Base-by-base conservation (phyloP, 2,329 filamentous ascomycete species). In the Fusarium multiceps region DNA sequence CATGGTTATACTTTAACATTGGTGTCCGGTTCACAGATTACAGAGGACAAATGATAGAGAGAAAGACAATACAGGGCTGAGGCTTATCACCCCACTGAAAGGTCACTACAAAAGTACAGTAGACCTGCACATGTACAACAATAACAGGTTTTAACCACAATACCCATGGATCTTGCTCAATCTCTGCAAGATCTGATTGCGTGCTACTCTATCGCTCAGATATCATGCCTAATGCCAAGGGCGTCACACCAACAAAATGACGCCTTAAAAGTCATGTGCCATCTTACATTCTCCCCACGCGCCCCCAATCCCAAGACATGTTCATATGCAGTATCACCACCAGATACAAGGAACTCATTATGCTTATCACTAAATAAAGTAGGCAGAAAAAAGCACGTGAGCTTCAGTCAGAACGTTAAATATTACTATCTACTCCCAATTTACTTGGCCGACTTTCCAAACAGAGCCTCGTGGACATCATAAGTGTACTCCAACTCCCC, bases 401-500 rank as follows among this genome's bases (percentile, higher is more conserved):
- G 45, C 27, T 32, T 45, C 27, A 5, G 32, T 28, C 49, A 48
- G 23, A 40, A 20, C 9, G 27, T 40, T 56, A n/a, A n/a, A 21
- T 63, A 40, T 50, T 63, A 55, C 53, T 63, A 23, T n/a, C 54
- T 50, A 34, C 43, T 49, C 32, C 48, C 62, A 46, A 37, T 21
- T 66, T 77, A 82, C 65, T 85, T 85, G 56, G 81, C 78, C 7
- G 78, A 80, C 1, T 78, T 72, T 9, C 81, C 82, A 76, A 91
- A 91, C 57, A 92, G 73, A 16, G 84, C 87, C 78, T 88, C 82
- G 72, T 84, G 79, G 9, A 90, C 89, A 75, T 93, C 83, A 73
- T 92, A 93, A 16, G 83, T 86, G 72, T 93, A 93, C 77, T 87
- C 85, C 56, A 92, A 78, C 51, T 91, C 88, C 56, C 83, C 81